Percentiles rank a stretch among this genome's conserved stretches.
These are phyloP conservation scores for Rhizopogon salebrosus DNA, from an alignment of 768 basidiomycete genomes.

Conservation along the genomic window DNA sequence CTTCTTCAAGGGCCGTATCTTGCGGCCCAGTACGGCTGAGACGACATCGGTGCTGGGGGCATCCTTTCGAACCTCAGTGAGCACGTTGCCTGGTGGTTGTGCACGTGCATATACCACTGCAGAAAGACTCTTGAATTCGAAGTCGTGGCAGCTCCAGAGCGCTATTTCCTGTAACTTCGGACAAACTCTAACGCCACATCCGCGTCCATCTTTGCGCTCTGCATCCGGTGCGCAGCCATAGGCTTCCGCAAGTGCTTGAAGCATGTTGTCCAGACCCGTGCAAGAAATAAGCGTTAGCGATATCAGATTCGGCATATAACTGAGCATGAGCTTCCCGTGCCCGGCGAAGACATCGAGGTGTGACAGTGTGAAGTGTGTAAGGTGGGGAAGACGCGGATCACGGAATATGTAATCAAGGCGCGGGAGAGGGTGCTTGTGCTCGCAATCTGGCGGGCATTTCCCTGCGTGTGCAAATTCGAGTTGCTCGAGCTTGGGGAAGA, in stretches of 20 bases:
- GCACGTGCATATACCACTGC: constrained; percentile 33
- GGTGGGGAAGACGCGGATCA: constrained; percentile 46
- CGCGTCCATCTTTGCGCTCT: background rate
- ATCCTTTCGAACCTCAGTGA: background rate
- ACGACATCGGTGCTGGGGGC: constrained; percentile 6
- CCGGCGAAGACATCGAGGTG: constrained; percentile 38
- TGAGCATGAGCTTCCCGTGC: constrained; percentile 37
- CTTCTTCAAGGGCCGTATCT: constrained; percentile 34
- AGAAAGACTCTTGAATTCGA: constrained; percentile 32
- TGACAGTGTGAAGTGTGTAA: constrained; percentile 48
- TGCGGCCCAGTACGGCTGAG: constrained; percentile 21
- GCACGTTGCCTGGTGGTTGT: background rate
- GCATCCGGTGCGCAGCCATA: constrained; percentile 17
- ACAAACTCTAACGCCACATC: constrained; percentile 41
- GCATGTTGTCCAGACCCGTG: constrained; percentile 33
- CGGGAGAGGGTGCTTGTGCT: constrained; percentile 30
- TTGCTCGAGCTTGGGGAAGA: constrained; percentile 39
- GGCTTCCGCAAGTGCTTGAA: constrained; percentile 36
- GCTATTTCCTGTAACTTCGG: constrained; percentile 46
- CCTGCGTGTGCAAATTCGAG: constrained; percentile 40
- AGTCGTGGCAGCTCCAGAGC: constrained; percentile 46
- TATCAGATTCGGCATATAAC: constrained; percentile 46
- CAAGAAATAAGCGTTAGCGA: constrained; percentile 45
- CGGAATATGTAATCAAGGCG: constrained; percentile 49
- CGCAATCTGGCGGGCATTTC: constrained; percentile 9